Percentiles rank a stretch among this genome's conserved stretches.
These are phyloP conservation scores for Filosporella fistucella DNA, from an alignment of 495 filamentous ascomycete species.

Conservation along the genomic window DNA sequence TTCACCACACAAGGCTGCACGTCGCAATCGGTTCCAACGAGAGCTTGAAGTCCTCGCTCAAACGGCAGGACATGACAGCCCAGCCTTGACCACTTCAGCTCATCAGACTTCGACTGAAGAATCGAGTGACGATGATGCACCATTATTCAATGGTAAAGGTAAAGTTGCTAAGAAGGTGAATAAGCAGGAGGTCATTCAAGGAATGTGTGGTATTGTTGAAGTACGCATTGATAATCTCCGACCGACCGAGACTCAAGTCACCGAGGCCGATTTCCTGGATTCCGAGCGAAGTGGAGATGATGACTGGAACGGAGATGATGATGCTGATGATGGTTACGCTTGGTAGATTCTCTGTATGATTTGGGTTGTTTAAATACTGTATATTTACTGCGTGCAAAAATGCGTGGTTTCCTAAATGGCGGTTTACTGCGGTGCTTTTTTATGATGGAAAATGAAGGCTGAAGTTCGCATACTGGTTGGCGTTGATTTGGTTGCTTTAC, in stretches of 20 bases:
- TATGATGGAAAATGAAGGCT: no score
- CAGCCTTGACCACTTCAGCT: not conserved
- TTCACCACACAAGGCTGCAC: not conserved
- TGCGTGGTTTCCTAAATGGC: no score
- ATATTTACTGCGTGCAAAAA: no score
- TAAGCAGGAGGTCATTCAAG: constrained; percentile 50
- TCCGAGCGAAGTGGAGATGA: constrained; percentile 69
- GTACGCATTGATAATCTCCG: constrained; percentile 81
- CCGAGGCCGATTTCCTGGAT: constrained; percentile 78
- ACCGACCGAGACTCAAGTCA: constrained; percentile 65
- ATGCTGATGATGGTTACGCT: constrained; percentile 16
- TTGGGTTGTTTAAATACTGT: no score
- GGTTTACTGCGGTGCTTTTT: no score
- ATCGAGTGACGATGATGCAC: constrained; percentile 5
- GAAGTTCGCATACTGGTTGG: no score
- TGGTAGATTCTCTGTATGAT: constrained; percentile 15
- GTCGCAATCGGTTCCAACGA: not conserved
- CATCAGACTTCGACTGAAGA: not conserved
- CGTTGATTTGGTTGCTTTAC: no score
- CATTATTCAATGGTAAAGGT: constrained; percentile 3
- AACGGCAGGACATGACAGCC: constrained; percentile 15
- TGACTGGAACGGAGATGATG: constrained; percentile 64
- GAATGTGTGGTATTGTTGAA: constrained; percentile 75
- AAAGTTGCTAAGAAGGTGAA: no score
- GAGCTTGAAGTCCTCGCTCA: constrained; percentile 17